These are phyloP conservation scores for Saccharomyces hybrid DNA, from an alignment of 1,139 yeast species.

Conservation along the genomic window DNA sequence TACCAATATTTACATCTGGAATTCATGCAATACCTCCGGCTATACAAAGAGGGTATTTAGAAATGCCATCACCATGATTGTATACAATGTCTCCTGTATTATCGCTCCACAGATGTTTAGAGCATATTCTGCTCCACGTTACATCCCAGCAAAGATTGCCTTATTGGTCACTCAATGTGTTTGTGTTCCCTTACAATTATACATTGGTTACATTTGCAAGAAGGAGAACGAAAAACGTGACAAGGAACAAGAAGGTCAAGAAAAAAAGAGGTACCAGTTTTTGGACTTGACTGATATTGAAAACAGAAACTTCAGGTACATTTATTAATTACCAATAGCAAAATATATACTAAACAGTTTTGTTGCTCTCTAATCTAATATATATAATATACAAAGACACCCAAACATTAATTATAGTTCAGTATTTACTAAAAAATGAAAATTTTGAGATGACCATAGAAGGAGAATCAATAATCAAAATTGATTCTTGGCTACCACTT, in stretches of 20 bases:
- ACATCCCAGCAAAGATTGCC: slow-evolving; percentile 42
- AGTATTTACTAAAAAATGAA: not conserved
- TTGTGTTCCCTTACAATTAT: slow-evolving; percentile 33
- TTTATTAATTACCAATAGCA: slow-evolving; percentile 14
- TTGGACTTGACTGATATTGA: slow-evolving; percentile 63
- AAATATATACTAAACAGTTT: not conserved
- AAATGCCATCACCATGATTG: slow-evolving; percentile 52
- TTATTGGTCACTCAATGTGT: slow-evolving; percentile 39
- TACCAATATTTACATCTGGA: slow-evolving; percentile 33
- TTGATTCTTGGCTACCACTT: not conserved
- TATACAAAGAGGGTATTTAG: slow-evolving; percentile 58
- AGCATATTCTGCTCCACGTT: slow-evolving; percentile 45
- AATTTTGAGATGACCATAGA: not conserved
- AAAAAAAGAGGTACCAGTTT: slow-evolving; percentile 38
- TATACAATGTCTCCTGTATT: slow-evolving; percentile 61
- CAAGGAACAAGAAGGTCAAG: slow-evolving; percentile 26
- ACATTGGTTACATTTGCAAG: slow-evolving; percentile 34
- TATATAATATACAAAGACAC: not conserved
- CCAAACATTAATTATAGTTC: not conserved
- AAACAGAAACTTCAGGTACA: slow-evolving; percentile 55
- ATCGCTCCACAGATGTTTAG: slow-evolving; percentile 66
- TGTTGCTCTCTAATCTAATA: not conserved
- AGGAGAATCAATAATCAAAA: not conserved
- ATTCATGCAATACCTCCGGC: slow-evolving; percentile 53
- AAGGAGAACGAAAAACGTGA: slow-evolving; percentile 41